These are phyloP conservation scores for Ganoderma boninense DNA, from an alignment of 1,284 basidiomycete genomes.

Conservation along the genomic window DNA sequence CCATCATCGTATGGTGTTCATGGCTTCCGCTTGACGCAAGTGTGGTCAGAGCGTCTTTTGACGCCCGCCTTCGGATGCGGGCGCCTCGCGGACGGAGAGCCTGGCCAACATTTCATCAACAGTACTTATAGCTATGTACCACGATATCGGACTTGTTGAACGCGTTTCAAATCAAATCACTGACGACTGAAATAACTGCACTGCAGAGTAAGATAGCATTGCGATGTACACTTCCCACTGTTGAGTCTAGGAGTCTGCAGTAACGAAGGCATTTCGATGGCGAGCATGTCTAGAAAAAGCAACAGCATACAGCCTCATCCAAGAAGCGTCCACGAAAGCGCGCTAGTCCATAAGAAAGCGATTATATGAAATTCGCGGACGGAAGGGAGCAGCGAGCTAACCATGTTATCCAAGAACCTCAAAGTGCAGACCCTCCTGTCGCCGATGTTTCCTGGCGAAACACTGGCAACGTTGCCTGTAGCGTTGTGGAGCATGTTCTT, in stretches of 20 bases:
- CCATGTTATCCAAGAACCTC: background rate
- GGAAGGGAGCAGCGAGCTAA: background rate
- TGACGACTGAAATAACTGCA: no score
- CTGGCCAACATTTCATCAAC: no score
- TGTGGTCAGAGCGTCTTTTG: background rate
- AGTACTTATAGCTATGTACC: no score
- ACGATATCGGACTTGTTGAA: no score
- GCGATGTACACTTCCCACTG: no score
- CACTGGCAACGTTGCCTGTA: background rate
- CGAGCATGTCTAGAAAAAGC: background rate
- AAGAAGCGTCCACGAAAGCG: background rate
- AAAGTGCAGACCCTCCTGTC: background rate
- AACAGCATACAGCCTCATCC: background rate
- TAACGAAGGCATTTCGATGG: no score
- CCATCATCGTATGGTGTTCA: background rate
- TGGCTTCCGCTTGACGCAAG: background rate
- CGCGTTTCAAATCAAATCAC: no score
- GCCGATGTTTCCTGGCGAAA: background rate
- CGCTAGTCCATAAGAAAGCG: slow-evolving; percentile 1
- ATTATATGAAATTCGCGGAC: background rate
- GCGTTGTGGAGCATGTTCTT: background rate
- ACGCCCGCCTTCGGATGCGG: no score
- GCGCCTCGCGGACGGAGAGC: no score
- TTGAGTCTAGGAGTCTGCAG: no score
- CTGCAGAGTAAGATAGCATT: no score